Percentiles rank a stretch among this genome's conserved stretches.
Conservation (phyloP, 495 filamentous ascomycete species). For the Neurospora sp. region DNA sequence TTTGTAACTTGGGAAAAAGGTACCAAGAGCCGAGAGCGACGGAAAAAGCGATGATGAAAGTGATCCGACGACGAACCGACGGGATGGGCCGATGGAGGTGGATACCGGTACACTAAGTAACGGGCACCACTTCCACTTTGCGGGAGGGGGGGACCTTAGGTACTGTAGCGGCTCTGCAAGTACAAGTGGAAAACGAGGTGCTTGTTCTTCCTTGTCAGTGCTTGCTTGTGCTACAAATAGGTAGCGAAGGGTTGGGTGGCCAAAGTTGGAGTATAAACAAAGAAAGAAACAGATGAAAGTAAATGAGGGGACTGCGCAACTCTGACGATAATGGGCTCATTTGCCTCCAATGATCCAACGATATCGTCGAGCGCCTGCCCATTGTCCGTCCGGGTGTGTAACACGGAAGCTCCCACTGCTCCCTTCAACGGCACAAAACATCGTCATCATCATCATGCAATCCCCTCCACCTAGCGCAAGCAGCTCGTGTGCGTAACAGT, state of each 20-base stretch:
- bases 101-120: not conserved
- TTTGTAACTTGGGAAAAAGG: not conserved
- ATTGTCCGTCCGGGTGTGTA: not conserved
- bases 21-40: not conserved
- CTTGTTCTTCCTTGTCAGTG: not conserved
- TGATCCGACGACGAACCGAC: not conserved
- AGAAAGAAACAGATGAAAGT: not conserved
- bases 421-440: not conserved
- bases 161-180: not conserved
- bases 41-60: not conserved
- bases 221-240: not conserved
- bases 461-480: not conserved
- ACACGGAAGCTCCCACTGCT: not conserved
- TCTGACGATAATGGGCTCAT: conserved; percentile 24
- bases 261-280: not conserved
- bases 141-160: not conserved
- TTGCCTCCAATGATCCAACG: not conserved
- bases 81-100: not conserved
- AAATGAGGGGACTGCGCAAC: conserved; percentile 12
- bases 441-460: not conserved
- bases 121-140: not conserved
- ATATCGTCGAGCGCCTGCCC: not conserved
- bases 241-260: not conserved
- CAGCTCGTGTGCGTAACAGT: not conserved
- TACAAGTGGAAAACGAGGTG: not conserved